These are phyloP conservation scores for Malassezia equina DNA, from an alignment of 1,284 basidiomycete genomes.

Conservation along the genomic window DNA sequence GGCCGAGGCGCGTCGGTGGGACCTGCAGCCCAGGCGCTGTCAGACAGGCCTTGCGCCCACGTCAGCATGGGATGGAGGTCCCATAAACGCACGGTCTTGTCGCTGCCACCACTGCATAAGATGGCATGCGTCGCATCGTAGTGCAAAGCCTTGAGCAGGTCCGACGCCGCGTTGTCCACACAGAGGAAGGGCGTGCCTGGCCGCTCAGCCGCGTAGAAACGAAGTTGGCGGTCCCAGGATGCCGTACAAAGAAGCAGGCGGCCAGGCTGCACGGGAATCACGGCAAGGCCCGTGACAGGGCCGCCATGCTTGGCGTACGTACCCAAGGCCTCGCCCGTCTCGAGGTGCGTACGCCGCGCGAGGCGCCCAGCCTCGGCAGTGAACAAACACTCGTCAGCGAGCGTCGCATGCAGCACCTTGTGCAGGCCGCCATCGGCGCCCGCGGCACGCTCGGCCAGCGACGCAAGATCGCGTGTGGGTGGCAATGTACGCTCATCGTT, in stretches of 20 bases:
- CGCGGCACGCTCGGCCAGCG: constrained; percentile 10
- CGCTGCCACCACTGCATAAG: constrained; percentile 18
- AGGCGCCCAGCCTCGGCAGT: constrained; percentile 18
- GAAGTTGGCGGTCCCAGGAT: constrained; percentile 18
- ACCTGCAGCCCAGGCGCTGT: background rate
- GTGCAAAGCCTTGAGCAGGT: constrained; percentile 22
- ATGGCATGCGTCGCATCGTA: constrained; percentile 6
- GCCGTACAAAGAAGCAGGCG: constrained; percentile 15
- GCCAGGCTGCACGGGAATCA: background rate
- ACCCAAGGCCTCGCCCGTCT: constrained; percentile 1
- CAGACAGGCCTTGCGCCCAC: background rate
- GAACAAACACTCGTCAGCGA: background rate
- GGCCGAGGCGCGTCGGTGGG: background rate
- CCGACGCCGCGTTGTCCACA: constrained; percentile 13
- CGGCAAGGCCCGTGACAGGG: constrained; percentile 17
- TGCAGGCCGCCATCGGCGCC: constrained; percentile 13
- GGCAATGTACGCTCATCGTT: background rate
- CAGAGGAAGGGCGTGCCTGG: background rate
- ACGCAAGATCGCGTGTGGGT: background rate
- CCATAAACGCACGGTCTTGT: constrained; percentile 18
- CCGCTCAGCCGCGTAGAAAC: constrained; percentile 9
- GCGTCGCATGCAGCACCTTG: constrained; percentile 10
- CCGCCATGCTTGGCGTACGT: constrained; percentile 14
- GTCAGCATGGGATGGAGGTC: background rate
- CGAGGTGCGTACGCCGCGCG: constrained; percentile 12